A percentile compares a stretch with the other conserved stretches of the same genome.
These are phyloP conservation scores for Coniochaeta sp. DNA, from an alignment of 2,329 filamentous ascomycete genomes.

Conservation along the genomic window DNA sequence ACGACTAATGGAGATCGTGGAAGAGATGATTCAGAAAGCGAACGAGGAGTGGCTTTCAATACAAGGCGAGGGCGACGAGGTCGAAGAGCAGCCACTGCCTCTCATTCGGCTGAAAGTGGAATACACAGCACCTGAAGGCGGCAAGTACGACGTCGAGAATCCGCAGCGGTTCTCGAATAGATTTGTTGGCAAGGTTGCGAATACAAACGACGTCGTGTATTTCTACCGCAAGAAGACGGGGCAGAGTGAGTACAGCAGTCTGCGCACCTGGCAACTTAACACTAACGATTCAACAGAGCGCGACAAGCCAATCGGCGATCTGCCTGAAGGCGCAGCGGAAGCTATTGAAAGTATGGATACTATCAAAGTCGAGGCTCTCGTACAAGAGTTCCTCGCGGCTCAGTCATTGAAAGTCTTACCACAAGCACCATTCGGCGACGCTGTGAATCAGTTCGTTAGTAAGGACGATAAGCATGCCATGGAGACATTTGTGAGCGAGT, in stretches of 20 bases:
- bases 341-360: slow-evolving; percentile 59
- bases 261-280: background rate
- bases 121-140: slow-evolving; percentile 76
- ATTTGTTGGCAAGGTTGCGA: slow-evolving; percentile 85
- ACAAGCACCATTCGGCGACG: slow-evolving; percentile 86
- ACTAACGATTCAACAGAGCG: slow-evolving; percentile 8
- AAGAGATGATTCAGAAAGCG: slow-evolving; percentile 82
- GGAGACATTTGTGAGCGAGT: slow-evolving; percentile 70
- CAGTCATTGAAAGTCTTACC: slow-evolving; percentile 90
- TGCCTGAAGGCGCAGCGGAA: slow-evolving; percentile 58
- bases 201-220: slow-evolving; percentile 86
- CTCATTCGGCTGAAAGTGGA: slow-evolving; percentile 88
- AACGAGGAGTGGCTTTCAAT: slow-evolving; percentile 70
- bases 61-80: slow-evolving; percentile 58
- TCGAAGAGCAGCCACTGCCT: slow-evolving; percentile 63
- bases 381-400: slow-evolving; percentile 77
- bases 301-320: slow-evolving; percentile 32
- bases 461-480: slow-evolving; percentile 94
- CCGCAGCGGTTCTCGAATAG: slow-evolving; percentile 93
- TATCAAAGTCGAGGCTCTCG: slow-evolving; percentile 81
- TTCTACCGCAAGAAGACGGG: slow-evolving; percentile 84
- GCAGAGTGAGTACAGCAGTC: slow-evolving; percentile 27
- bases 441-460: slow-evolving; percentile 84
- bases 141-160: slow-evolving; percentile 85
- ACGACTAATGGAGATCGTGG: slow-evolving; percentile 68